Evolutionary conservation across 139 green algal genomes (phyloP), one percentile per base, ranked within the genome.

Genomic region (Mychonastes homosphaera): DNA sequence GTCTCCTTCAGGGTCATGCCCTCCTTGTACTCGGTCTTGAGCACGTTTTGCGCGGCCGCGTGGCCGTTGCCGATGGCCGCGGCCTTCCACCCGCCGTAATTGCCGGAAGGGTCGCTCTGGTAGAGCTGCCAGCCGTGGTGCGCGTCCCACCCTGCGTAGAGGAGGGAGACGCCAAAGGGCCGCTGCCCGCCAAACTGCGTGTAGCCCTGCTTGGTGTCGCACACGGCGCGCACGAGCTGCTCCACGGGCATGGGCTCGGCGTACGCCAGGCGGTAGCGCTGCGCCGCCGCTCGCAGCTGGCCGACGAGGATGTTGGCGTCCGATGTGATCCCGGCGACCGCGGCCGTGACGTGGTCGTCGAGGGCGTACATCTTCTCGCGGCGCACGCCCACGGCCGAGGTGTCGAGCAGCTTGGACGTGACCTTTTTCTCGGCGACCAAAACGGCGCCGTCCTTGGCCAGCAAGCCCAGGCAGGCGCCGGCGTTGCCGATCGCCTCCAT

Each of bases 231-330:
- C 29, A 98, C 90, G 2, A 99, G 83, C 70, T 97, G 89, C 76
- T 99, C 92, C 34, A 97, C 84, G 10, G 92, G 92, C 65, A 99
- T 96, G 23, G 89, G 81, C 72, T 98, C 89, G 60, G 92, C 82
- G 68, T 97, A 98, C 2, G 83, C 74, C 34, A 90, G 86, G 24
- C 78, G 59, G 73, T 96, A 95, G 34, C 84, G 75, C 76, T 96
- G 89, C 18, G 89, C 86, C 3, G 77, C 64, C 39, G 91, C 57
- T 2, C 88, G 83, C 76, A 77, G 89, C 2, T 73, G 87, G 73
- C 98, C 96, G 66, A 98, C 89, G 18, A 99, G 77, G 59, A 98
- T 98, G 71, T 98, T 98, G 12, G 92, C 92, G 63, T 99, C 92
- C 3, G 92, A 80, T 87, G 91, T 99, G 53, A 99, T 86, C 27